phyloP scores from a whole-genome alignment of 306 rosid species.

The Cicer pinnatifidum region DNA sequence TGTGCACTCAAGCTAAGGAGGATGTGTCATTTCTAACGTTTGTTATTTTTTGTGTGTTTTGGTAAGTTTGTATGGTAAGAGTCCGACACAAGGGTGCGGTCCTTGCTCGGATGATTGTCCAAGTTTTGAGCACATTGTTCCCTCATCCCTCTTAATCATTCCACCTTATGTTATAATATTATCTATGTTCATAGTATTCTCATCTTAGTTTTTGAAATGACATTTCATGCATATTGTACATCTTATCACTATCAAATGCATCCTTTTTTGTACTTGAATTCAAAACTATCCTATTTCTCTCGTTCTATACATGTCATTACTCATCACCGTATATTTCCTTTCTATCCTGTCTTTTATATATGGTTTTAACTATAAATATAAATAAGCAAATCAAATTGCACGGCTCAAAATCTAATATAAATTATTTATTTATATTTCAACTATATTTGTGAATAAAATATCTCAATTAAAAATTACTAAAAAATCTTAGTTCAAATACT shows the following conservation, averaged over 20 bases:
- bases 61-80: constrained; percentile 50
- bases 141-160: constrained; percentile 42
- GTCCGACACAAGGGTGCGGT: constrained; percentile 69
- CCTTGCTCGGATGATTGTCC: constrained; percentile 59
- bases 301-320: background rate
- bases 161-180: constrained; percentile 30
- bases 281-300: background rate
- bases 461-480: too few species aligned
- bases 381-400: too few species aligned
- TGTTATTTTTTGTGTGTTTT: constrained; percentile 42
- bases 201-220: constrained; percentile 36
- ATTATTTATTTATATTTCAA: too few species aligned
- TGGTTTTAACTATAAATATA: too few species aligned
- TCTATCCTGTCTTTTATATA: background rate
- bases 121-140: constrained; percentile 54
- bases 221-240: constrained; percentile 41
- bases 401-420: too few species aligned
- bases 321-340: background rate
- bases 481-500: too few species aligned
- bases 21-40: constrained; percentile 60
- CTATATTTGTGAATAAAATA: too few species aligned
- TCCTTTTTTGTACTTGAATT: constrained; percentile 7
- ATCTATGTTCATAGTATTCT: constrained; percentile 41
- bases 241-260: constrained; percentile 40
- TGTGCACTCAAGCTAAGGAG: constrained; percentile 22